Base-by-base conservation (phyloP, 345 rosid genomes). In the Brassica nigra region DNA sequence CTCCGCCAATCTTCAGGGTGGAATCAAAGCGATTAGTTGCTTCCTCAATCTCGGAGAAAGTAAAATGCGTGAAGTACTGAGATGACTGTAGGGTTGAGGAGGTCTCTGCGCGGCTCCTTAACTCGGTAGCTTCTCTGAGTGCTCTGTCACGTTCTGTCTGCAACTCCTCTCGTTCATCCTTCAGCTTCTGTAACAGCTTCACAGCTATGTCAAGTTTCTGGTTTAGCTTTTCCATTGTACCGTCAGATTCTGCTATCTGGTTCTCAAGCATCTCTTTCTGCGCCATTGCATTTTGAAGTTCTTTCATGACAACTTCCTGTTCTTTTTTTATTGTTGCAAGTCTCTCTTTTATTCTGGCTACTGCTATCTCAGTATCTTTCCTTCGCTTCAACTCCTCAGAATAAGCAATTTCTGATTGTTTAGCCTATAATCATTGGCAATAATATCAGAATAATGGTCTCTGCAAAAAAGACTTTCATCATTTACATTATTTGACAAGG, bases 171-270 rank as follows among this genome's bases (percentile, higher is more conserved):
- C 84, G 80, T 85, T 94, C 97, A 73, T 85, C 79, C 71, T 77
- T 89, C 82, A 86, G 86, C 65, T 75, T 90, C 74, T 89, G 90
- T 80, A 90, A 81, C 68, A 92, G 85, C 47, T 85, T 90, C 30
- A 94, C 97, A 39, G 93, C 97, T 70, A 93, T 89, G 71, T 91
- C 76, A 30, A 94, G 89, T 87, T 92, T 94, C 81, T 89, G 88
- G 79, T 88, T 92, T 73, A 90, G 82, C 84, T 92, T 93, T 79
- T 83, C 82, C 57, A 85, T 86, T 37, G 73, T 75, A 64, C 77
- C 76, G 68, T 91, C 91, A 78, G 88, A 80, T 59, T 90, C 93
- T 73, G 76, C 78, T 63, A 88, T 78, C 82, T 88, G 89, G 44
- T 72, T 81, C 86, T 90, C 92, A 74, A 89, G 83, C 76, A 64